A percentile compares a stretch with the other conserved stretches of the same genome.
phyloP scores from a whole-genome alignment of 805 yeast genomes.

The Myxozyma mucilagina region DNA sequence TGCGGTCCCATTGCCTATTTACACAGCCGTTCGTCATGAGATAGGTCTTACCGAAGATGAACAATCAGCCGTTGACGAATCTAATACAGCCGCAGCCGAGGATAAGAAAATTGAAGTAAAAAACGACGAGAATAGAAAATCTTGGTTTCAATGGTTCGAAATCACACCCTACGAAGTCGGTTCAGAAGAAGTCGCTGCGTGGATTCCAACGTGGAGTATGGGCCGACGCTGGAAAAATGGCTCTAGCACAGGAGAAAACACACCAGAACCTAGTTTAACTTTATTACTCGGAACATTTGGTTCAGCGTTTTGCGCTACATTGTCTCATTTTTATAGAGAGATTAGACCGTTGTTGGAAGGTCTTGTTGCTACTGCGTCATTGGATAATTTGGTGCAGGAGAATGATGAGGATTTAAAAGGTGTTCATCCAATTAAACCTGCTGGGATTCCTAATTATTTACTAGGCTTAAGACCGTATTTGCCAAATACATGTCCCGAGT shows the following conservation, averaged over 20 bases:
- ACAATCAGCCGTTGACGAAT: slow-evolving; percentile 10
- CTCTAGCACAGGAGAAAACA: slow-evolving; percentile 15
- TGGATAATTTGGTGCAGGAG: slow-evolving; percentile 25
- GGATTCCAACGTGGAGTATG: slow-evolving; percentile 36
- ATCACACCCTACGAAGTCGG: slow-evolving; percentile 35
- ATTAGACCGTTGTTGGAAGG: slow-evolving; percentile 30
- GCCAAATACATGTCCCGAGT: slow-evolving; percentile 28
- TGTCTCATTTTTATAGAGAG: slow-evolving; percentile 33
- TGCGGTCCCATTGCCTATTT: slow-evolving; percentile 33
- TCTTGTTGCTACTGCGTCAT: slow-evolving; percentile 6
- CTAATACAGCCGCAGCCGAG: not conserved
- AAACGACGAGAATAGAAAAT: not conserved
- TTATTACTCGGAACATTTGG: slow-evolving; percentile 35
- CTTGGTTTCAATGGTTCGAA: slow-evolving; percentile 36
- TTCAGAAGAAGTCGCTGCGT: slow-evolving; percentile 33
- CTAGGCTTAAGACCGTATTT: slow-evolving; percentile 27
- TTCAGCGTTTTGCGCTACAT: slow-evolving; percentile 36
- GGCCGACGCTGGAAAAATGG: slow-evolving; percentile 32
- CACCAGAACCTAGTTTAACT: slow-evolving; percentile 31
- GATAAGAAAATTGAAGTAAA: slow-evolving; percentile 1
- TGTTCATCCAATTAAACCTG: slow-evolving; percentile 33
- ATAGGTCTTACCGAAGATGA: slow-evolving; percentile 25
- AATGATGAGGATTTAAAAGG: slow-evolving; percentile 30
- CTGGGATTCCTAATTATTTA: slow-evolving; percentile 32
- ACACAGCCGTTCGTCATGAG: slow-evolving; percentile 35